Evolutionary conservation across 2,329 filamentous ascomycete species (phyloP), one percentile per base, ranked within the genome.

Genomic region (Penicillium sp.): DNA sequence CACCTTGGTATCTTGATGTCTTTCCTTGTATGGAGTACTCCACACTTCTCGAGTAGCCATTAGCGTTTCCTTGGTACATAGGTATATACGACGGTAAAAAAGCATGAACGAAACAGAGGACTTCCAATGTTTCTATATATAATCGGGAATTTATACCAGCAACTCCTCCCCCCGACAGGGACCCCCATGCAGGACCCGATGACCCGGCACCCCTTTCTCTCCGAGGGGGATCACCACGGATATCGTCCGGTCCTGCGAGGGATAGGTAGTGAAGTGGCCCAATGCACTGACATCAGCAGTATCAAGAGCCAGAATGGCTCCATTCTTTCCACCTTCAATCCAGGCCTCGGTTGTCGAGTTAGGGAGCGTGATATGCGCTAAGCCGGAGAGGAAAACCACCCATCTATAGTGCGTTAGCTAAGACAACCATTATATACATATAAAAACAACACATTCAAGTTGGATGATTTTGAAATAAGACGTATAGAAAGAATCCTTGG

Each of bases 241-340:
- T 9, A 75, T 60, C 7, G 78, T 79, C 38, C 69, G 65, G 31
- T 74, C 69, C 18, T 61, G 57, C 5, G 74, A 68, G 1, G 77
- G 76, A 57, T 78, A 81, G 32, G 58, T 57, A 2, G 78, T 78
- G 4, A 62, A 60, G 66, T 81, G 79, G 0, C 79, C 79, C 32
- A 69, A 55, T 2, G 46, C 58, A 52, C 75, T 77, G 4, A 75
- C 72, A 43, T 75, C 73, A 3, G 62, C 62, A 4, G 74, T 79
- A 57, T 81, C 79, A 4, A 75, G 70, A 0, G 75, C 77, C 10
- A 78, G 68, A 34, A 80, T 69, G 5, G 75, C 66, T 0, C 78
- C 77, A 34, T 76, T 67, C 48, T 71, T 71, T 1, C 78, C 77
- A 8, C 77, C 77, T 1, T 61, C 39, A 7, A 80, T 56, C 62